Percentiles rank a stretch among this genome's conserved stretches.
Conservation (phyloP, 805 yeast species). For the Yarrowia porcina region DNA sequence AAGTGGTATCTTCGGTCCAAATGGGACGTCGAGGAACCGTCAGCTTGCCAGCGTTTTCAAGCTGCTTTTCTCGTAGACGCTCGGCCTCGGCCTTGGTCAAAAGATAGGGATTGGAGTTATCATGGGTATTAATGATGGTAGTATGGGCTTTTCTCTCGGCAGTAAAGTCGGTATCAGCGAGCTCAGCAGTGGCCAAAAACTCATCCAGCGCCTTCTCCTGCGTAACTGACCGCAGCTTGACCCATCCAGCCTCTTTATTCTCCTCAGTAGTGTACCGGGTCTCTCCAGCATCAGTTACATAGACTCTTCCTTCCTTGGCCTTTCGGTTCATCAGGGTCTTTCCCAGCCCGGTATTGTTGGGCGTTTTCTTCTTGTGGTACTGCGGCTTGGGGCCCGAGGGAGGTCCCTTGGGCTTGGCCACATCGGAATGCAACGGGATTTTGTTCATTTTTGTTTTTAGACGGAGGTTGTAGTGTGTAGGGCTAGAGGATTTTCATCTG, state of each 20-base stretch:
- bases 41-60: conserved; percentile 50
- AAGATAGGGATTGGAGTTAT: conserved; percentile 53
- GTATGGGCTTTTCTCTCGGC: conserved; percentile 84
- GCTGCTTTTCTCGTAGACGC: conserved; percentile 58
- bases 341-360: conserved; percentile 78
- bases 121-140: conserved; percentile 63
- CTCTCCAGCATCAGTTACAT: conserved; percentile 68
- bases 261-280: conserved; percentile 82
- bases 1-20: conserved; percentile 74
- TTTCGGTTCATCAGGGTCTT: conserved; percentile 68
- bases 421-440: conserved; percentile 8
- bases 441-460: background rate
- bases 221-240: conserved; percentile 85
- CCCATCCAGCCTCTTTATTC: conserved; percentile 83
- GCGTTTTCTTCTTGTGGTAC: conserved; percentile 54
- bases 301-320: conserved; percentile 41
- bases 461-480: background rate
- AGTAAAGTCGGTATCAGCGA: conserved; percentile 93
- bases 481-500: too few relatives aligned
- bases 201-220: conserved; percentile 94
- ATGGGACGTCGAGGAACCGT: conserved; percentile 91
- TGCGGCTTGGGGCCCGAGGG: conserved; percentile 93
- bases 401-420: conserved; percentile 35
- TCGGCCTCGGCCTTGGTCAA: conserved; percentile 65
- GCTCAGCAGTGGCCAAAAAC: conserved; percentile 88